Conservation (phyloP, 2,329 filamentous ascomycete genomes). For the Claviceps cyperi region DNA sequence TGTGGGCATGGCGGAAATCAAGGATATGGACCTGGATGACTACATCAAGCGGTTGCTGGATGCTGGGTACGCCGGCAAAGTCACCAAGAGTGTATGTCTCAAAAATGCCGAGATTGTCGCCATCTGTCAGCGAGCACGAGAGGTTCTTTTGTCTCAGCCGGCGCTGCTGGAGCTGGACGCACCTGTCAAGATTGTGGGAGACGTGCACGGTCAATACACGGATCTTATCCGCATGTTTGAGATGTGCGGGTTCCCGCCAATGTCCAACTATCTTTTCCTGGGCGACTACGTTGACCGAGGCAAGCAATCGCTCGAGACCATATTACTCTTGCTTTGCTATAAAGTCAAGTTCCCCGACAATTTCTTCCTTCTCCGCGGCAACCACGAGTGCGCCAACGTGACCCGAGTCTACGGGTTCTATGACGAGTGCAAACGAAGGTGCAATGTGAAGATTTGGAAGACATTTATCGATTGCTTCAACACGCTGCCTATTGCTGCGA, state of each 20-base stretch:
- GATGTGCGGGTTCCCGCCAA: slow-evolving; percentile 93
- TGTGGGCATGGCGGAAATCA: slow-evolving; percentile 81
- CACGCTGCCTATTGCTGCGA: slow-evolving; percentile 85
- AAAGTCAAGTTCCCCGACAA: slow-evolving; percentile 97
- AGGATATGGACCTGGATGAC: slow-evolving; percentile 87
- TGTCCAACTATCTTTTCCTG: slow-evolving; percentile 82
- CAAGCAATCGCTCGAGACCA: slow-evolving; percentile 92
- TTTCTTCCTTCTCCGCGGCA: slow-evolving; percentile 87
- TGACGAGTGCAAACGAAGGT: slow-evolving; percentile 91
- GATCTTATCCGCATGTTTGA: slow-evolving; percentile 95
- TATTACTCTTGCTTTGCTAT: slow-evolving; percentile 83
- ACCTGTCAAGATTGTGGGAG: slow-evolving; percentile 94
- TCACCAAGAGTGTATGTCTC: slow-evolving; percentile 91
- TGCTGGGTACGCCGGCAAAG: slow-evolving; percentile 88
- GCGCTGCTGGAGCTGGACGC: slow-evolving; percentile 83
- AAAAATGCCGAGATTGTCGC: slow-evolving; percentile 96
- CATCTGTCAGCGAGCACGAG: slow-evolving; percentile 78
- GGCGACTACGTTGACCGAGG: slow-evolving; percentile 95
- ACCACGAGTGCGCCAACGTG: slow-evolving; percentile 94
- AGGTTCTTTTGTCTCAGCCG: slow-evolving; percentile 82
- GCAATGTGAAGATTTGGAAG: slow-evolving; percentile 97
- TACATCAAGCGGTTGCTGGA: slow-evolving; percentile 92
- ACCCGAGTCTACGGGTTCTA: slow-evolving; percentile 96
- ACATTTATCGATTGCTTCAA: slow-evolving; percentile 97
- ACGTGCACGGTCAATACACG: slow-evolving; percentile 93